phyloP scores from a whole-genome alignment of 305 asterid species.

The Fraxinus sp. region DNA sequence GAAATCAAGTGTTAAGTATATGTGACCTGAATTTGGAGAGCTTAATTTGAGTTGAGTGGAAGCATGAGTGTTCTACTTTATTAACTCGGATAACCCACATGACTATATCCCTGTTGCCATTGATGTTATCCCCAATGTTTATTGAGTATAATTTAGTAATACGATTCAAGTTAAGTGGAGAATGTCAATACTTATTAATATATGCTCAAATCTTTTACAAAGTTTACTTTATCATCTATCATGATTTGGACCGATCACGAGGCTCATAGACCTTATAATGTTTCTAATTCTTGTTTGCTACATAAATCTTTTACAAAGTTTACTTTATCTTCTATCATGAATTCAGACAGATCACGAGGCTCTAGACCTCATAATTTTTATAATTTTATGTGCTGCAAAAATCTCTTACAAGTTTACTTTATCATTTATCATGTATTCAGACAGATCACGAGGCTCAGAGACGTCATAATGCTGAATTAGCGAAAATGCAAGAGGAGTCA shows the following conservation, averaged over 20 bases:
- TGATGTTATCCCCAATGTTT: background rate
- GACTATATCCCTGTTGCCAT: constrained; percentile 1
- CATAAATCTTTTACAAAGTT: constrained; percentile 13
- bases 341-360: constrained; percentile 30
- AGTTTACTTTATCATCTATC: background rate
- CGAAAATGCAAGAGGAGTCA: constrained; percentile 92
- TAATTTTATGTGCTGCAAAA: background rate
- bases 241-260: constrained; percentile 30
- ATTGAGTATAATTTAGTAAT: background rate
- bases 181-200: background rate
- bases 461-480: constrained; percentile 78
- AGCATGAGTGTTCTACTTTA: background rate
- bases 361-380: background rate
- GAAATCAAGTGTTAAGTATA: background rate
- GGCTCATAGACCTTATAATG: background rate
- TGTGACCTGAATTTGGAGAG: background rate
- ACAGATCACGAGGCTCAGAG: constrained; percentile 88
- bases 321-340: background rate
- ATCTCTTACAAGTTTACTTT: background rate
- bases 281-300: background rate
- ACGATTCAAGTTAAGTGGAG: background rate
- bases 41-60: background rate
- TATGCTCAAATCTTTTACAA: constrained; percentile 6
- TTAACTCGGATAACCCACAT: background rate
- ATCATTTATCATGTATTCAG: constrained; percentile 37